A percentile compares a stretch with the other conserved stretches of the same genome.
phyloP scores from a whole-genome alignment of 1,139 yeast species.

The Saccharomyces hybrid region DNA sequence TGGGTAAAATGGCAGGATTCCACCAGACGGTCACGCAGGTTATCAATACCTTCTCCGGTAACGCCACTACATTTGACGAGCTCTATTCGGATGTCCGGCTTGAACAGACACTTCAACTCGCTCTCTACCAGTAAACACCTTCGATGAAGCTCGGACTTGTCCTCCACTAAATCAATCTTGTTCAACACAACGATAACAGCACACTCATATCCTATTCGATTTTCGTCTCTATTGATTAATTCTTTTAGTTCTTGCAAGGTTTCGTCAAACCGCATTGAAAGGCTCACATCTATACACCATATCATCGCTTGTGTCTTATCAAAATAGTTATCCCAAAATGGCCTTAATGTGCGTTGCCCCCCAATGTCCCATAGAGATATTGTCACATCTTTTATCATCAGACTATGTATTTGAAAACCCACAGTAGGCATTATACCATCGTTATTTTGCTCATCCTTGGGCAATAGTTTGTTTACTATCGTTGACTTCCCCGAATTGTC shows the following conservation, averaged over 20 bases:
- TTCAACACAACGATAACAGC: conserved; percentile 48
- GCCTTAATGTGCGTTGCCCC: conserved; percentile 69
- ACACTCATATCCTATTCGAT: conserved; percentile 50
- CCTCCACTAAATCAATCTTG: conserved; percentile 45
- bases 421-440: conserved; percentile 47
- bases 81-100: not conserved
- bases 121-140: not conserved
- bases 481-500: conserved; percentile 89
- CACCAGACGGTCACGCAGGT: conserved; percentile 2
- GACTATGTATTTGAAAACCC: conserved; percentile 53
- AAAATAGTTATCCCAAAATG: conserved; percentile 87
- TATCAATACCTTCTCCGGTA: conserved; percentile 12
- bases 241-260: conserved; percentile 56
- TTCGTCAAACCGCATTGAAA: conserved; percentile 54
- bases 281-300: conserved; percentile 86
- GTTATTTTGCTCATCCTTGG: conserved; percentile 32
- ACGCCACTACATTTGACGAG: conserved; percentile 14
- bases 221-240: conserved; percentile 52
- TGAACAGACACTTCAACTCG: not conserved
- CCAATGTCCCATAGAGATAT: conserved; percentile 77
- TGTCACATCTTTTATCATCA: conserved; percentile 32
- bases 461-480: conserved; percentile 46
- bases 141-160: not conserved
- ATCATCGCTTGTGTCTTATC: conserved; percentile 74
- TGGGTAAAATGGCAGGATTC: not conserved